Conservation (phyloP, 169 alveolate genomes). For the Plasmodium vinckei region DNA sequence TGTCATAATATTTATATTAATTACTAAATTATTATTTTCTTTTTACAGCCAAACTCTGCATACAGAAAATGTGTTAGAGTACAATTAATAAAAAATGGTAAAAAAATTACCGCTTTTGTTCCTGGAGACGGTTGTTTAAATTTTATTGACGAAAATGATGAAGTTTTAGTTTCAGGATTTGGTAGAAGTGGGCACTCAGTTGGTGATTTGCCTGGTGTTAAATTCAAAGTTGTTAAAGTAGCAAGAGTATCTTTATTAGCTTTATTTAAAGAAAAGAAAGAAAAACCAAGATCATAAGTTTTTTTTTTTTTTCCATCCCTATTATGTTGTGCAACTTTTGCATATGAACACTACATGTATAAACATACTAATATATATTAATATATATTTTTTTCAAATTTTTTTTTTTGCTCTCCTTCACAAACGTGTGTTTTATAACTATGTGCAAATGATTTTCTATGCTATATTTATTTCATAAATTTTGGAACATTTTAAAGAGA, state of each 20-base stretch:
- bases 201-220: conserved; percentile 99
- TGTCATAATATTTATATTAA: neutral
- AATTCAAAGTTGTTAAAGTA: conserved; percentile 99
- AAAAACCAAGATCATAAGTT: conserved; percentile 94
- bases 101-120: conserved; percentile 99
- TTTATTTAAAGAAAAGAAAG: conserved; percentile 97
- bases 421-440: too few species aligned
- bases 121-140: conserved; percentile 99
- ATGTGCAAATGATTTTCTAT: too few species aligned
- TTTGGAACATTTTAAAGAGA: too few species aligned
- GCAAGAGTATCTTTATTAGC: conserved; percentile 97
- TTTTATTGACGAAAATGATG: conserved; percentile 99
- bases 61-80: conserved; percentile 99
- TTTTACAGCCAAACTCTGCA: conserved; percentile 99
- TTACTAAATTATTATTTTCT: neutral
- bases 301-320: neutral
- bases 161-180: conserved; percentile 99
- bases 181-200: conserved; percentile 99
- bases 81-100: conserved; percentile 99
- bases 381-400: neutral
- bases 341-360: neutral
- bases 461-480: too few species aligned
- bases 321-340: neutral
- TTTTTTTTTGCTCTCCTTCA: neutral
- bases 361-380: neutral